These are phyloP conservation scores for Microdochium nivale DNA, from an alignment of 2,329 filamentous ascomycete genomes.

Conservation along the genomic window DNA sequence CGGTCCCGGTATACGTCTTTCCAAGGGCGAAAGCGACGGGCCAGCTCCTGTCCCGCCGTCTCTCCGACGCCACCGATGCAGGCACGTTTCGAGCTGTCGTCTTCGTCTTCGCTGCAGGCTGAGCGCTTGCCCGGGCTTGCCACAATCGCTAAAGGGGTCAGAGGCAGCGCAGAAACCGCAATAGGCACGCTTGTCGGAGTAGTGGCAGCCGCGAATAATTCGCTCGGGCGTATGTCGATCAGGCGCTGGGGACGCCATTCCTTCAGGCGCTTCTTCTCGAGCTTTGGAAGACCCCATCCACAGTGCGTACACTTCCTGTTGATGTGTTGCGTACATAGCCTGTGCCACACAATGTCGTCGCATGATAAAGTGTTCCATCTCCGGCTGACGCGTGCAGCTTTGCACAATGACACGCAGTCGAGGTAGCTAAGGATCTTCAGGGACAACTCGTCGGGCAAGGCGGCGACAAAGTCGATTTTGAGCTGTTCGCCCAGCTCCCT, in stretches of 20 bases:
- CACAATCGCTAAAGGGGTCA: constrained; percentile 16
- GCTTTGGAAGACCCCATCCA: constrained; percentile 83
- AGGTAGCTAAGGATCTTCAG: constrained; percentile 91
- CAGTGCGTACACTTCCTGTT: constrained; percentile 82
- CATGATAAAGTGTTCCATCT: constrained; percentile 88
- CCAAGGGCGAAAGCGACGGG: constrained; percentile 64
- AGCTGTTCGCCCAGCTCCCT: constrained; percentile 88
- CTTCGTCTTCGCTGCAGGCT: constrained; percentile 18
- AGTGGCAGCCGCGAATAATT: constrained; percentile 5
- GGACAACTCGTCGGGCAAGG: constrained; percentile 80
- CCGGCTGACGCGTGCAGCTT: constrained; percentile 87
- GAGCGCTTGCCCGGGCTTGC: constrained; percentile 22
- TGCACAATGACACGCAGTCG: constrained; percentile 90
- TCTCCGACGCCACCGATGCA: constrained; percentile 16
- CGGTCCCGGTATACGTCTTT: constrained; percentile 95
- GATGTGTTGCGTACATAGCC: constrained; percentile 90
- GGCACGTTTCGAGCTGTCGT: constrained; percentile 22
- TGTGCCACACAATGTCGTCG: constrained; percentile 95
- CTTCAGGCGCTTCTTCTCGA: constrained; percentile 80
- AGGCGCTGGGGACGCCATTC: constrained; percentile 83
- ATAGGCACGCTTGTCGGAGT: constrained; percentile 1
- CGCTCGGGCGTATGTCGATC: constrained; percentile 32
- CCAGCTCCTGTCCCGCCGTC: constrained; percentile 20
- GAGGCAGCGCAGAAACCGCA: constrained; percentile 15
- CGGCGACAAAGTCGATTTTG: constrained; percentile 91